Base-by-base conservation (phyloP, 768 basidiomycete species). In the Lyophyllum atratum region DNA sequence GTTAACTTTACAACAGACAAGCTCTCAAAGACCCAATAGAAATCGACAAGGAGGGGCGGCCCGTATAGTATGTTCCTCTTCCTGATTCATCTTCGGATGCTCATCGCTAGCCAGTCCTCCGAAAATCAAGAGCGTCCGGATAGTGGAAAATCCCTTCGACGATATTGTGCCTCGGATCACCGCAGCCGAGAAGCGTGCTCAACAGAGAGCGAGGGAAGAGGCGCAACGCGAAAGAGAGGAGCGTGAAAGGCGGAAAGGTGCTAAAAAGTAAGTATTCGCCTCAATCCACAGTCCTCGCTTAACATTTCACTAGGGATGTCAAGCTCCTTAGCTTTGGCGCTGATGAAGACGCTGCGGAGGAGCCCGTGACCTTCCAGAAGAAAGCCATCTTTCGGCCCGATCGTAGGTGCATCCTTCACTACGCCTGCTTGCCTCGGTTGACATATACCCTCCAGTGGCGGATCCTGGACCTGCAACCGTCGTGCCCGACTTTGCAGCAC, bases 151-250 rank as follows among this genome's bases (percentile, higher is more conserved):
- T 67, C 96, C 97, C 0, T 98, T 97, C 69, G 84, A 89, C 52
- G 95, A 98, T 67, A 97, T 98, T 61, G 83, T 95, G 34, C 96
- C 96, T 4, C 87, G 97, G 24, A 99, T 98, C 58, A 99, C 97
- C 1, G 94, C 95, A 1, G 93, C 86, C 2, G 97, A 98, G 74
- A 89, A 90, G 59, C 83, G 87, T 39, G 87, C 80, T 0, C 97
- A 99, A 68, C 88, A 88, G 59, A 81, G 82, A 52, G 96, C 95
- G 2, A 82, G 85, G 39, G 87, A 93, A 66, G 80, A 85, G 59
- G 86, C 83, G 1, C 87, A 87, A 63, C 80, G 82, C 49, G 90
- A 93, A 68, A 76, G 90, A n/a, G 92, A 93, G 64, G 90, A 92
- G 61, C 82, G 80, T 33, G 80, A 82, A 58, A 80, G 85, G 34